Percentiles rank a stretch among this genome's conserved stretches.
phyloP scores from a whole-genome alignment of 2,329 filamentous ascomycete genomes.

The Neonectria sp. region DNA sequence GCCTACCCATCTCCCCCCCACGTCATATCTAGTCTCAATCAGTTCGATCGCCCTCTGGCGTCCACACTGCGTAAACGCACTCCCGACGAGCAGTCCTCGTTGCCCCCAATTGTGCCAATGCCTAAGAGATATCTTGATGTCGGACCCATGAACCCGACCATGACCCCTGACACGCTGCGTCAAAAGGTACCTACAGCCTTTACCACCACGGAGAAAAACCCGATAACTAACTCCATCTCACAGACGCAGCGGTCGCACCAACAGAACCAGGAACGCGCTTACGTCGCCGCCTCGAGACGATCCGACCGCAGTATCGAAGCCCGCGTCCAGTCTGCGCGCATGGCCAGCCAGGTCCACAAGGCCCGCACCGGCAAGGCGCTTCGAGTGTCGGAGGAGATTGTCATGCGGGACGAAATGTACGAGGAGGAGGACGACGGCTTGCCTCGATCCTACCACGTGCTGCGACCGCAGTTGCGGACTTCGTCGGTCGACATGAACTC shows the following conservation, averaged over 20 bases:
- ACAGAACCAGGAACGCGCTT: conserved; percentile 89
- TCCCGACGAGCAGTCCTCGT: neutral
- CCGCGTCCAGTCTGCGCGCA: conserved; percentile 86
- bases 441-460: conserved; percentile 75
- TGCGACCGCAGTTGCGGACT: conserved; percentile 75
- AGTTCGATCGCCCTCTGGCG: no score
- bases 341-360: conserved; percentile 92
- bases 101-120: conserved; percentile 46
- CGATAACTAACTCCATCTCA: conserved; percentile 11
- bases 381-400: conserved; percentile 87
- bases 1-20: no score
- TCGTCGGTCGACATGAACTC: conserved; percentile 74
- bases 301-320: conserved; percentile 91
- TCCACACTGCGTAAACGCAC: no score
- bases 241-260: conserved; percentile 83
- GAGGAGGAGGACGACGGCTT: conserved; percentile 92
- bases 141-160: conserved; percentile 43
- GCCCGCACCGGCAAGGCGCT: conserved; percentile 86
- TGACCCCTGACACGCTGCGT: conserved; percentile 50
- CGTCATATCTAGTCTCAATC: no score
- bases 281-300: conserved; percentile 90
- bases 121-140: conserved; percentile 56
- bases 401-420: conserved; percentile 94
- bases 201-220: neutral
- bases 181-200: conserved; percentile 46